A percentile compares a stretch with the other conserved stretches of the same genome.
These are phyloP conservation scores for Sicyos edulis DNA, from an alignment of 306 rosid species.

Conservation along the genomic window DNA sequence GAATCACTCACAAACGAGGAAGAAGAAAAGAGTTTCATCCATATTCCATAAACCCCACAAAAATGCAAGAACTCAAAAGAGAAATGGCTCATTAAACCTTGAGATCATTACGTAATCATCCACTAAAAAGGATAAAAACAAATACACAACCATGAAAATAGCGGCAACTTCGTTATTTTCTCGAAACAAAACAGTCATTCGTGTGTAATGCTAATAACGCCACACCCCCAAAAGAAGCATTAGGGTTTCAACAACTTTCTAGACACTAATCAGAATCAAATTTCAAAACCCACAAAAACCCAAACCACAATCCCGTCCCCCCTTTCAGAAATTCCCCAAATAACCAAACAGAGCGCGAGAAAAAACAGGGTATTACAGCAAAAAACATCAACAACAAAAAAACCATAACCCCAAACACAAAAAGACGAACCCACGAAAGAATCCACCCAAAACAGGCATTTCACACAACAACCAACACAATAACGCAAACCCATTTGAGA, in stretches of 20 bases:
- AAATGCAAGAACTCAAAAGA: conserved; percentile 27
- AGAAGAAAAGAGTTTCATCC: conserved; percentile 24
- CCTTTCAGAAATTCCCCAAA: conserved; percentile 12
- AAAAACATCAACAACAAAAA: not conserved
- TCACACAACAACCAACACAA: not conserved
- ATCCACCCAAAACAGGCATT: not conserved
- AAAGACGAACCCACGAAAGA: not conserved
- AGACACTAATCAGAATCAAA: conserved; percentile 1
- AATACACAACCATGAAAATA: not conserved
- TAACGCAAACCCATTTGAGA: not conserved
- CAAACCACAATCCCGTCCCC: not conserved
- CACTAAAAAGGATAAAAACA: conserved; percentile 7
- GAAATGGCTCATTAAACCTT: not conserved
- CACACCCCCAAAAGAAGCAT: not conserved
- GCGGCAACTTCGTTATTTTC: conserved; percentile 19
- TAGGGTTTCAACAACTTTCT: conserved; percentile 16
- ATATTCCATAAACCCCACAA: conserved; percentile 17
- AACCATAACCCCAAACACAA: not conserved
- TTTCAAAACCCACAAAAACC: not conserved
- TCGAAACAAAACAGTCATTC: conserved; percentile 10
- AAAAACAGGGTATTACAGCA: not conserved
- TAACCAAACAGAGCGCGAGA: not conserved
- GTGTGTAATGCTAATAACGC: not conserved
- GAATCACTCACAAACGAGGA: conserved; percentile 10
- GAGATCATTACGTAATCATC: conserved; percentile 3